Conservation (phyloP, 176 grass and related monocot genomes). For the Raddia guianensis region DNA sequence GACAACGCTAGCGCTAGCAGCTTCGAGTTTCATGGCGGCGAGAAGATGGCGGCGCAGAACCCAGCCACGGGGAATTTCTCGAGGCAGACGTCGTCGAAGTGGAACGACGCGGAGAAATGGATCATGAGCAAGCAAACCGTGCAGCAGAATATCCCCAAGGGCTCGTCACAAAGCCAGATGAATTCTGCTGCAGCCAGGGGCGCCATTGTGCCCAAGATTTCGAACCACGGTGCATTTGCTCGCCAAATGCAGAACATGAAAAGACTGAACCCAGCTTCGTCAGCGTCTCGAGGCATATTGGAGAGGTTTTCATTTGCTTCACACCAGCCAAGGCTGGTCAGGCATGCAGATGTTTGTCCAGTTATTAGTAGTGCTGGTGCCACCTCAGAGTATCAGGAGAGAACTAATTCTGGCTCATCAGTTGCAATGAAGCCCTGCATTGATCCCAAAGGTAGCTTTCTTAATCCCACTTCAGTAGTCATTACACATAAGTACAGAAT, state of each 20-base stretch:
- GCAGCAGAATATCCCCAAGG: constrained; percentile 44
- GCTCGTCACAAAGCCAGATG: constrained; percentile 16
- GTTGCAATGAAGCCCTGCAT: constrained; percentile 32
- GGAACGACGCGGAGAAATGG: constrained; percentile 99
- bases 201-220: constrained; percentile 38
- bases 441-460: constrained; percentile 61
- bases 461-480: background rate
- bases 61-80: constrained; percentile 45
- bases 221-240: constrained; percentile 36
- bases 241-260: constrained; percentile 48
- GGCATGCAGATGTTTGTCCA: constrained; percentile 44
- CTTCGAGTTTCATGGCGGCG: constrained; percentile 83
- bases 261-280: constrained; percentile 52
- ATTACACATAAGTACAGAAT: background rate
- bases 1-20: constrained; percentile 63
- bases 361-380: constrained; percentile 23
- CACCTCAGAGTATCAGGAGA: constrained; percentile 31
- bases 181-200: constrained; percentile 36
- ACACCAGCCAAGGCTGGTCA: constrained; percentile 50
- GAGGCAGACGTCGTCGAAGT: constrained; percentile 79
- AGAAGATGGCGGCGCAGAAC: constrained; percentile 51
- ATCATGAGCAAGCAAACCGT: constrained; percentile 75
- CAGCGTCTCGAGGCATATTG: constrained; percentile 51
- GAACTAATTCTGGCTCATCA: constrained; percentile 36
- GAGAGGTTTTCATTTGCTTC: constrained; percentile 81